Conservation (phyloP, 257 asterid species). For the Haberlea rhodopensis region DNA sequence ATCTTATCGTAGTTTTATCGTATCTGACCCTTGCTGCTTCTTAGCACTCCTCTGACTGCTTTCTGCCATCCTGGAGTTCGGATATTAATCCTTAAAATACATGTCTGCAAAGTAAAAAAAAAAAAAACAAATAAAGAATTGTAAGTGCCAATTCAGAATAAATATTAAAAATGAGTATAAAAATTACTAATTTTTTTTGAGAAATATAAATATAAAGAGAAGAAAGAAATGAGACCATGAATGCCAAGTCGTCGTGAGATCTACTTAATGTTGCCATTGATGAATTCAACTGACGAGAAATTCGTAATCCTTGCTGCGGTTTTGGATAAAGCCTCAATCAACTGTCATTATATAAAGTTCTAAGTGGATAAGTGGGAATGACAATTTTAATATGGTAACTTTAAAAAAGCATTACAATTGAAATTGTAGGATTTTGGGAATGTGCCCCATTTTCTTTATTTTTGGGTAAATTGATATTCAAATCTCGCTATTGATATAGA, state of each 20-base stretch:
- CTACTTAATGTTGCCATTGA: neutral
- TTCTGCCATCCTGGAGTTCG: conserved; percentile 17
- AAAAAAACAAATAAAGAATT: too few species aligned
- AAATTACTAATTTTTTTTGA: too few species aligned
- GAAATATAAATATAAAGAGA: neutral
- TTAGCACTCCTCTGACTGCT: conserved; percentile 9
- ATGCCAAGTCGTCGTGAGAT: conserved; percentile 10
- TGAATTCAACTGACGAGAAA: neutral
- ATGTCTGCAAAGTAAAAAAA: conserved; percentile 16
- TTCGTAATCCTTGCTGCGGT: neutral
- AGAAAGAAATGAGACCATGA: conserved; percentile 4
- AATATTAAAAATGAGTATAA: too few species aligned
- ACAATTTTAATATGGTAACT: neutral
- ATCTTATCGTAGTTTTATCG: too few species aligned
- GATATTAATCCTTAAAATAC: conserved; percentile 21
- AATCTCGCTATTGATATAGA: too few species aligned
- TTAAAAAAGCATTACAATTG: neutral
- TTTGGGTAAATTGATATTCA: neutral
- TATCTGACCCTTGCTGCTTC: conserved; percentile 19
- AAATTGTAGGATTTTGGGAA: neutral
- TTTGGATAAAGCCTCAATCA: neutral
- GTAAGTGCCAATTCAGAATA: too few species aligned
- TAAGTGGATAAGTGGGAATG: neutral
- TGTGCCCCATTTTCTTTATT: neutral
- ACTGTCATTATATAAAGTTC: too few species aligned